phyloP scores from a whole-genome alignment of 148 eudicot genomes.

The Pouteria glomerata region DNA sequence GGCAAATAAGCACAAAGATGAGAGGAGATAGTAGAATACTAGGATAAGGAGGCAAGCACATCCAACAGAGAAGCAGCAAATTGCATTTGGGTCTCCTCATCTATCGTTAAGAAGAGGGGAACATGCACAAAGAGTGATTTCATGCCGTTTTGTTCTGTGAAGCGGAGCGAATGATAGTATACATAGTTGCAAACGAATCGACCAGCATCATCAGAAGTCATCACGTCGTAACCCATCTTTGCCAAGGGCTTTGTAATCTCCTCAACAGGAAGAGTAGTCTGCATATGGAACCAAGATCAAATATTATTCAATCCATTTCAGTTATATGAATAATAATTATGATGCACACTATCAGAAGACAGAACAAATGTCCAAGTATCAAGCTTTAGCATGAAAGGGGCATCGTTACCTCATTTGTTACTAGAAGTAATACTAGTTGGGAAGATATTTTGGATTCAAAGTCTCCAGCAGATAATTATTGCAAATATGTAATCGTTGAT shows the following conservation, averaged over 20 bases:
- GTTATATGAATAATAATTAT: neutral
- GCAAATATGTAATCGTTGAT: too few relatives aligned
- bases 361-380: neutral
- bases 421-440: neutral
- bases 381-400: neutral
- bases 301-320: neutral
- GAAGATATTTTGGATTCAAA: neutral
- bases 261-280: slow-evolving; percentile 76
- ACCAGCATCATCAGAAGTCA: slow-evolving; percentile 92
- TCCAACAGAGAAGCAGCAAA: slow-evolving; percentile 81
- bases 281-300: slow-evolving; percentile 15
- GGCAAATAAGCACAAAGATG: neutral
- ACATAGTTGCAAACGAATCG: slow-evolving; percentile 96
- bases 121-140: slow-evolving; percentile 89
- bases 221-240: slow-evolving; percentile 67
- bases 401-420: neutral
- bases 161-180: slow-evolving; percentile 89
- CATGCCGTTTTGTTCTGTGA: slow-evolving; percentile 80
- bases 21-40: slow-evolving; percentile 15
- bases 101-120: slow-evolving; percentile 78
- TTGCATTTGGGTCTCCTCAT: slow-evolving; percentile 85
- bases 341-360: neutral
- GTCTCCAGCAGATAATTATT: neutral
- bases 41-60: slow-evolving; percentile 65
- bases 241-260: slow-evolving; percentile 57